Base-by-base conservation (phyloP, 2,329 filamentous ascomycete species). In the Orbilia blumenaviensis region DNA sequence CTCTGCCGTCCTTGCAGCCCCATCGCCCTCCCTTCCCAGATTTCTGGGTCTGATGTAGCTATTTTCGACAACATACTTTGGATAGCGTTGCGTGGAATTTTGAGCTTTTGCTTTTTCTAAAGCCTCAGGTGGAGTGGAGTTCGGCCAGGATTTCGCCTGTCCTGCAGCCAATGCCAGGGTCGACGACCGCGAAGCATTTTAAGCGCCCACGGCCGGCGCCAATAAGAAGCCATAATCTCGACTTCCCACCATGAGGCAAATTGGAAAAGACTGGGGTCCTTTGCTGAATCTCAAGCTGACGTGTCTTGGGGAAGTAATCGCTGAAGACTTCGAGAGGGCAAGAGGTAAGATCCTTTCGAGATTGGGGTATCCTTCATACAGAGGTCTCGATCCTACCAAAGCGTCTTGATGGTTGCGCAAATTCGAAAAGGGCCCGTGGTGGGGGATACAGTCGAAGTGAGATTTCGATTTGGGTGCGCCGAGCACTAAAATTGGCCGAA, bases 171-270 rank as follows among this genome's bases (percentile, higher is more conserved):
- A 63, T 76, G 72, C 58, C 56, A 54, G 62, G 64, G 64, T 36
- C 58, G 38, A 76, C 63, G 56, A 69, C 64, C 64, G 64, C 64
- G 72, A 69, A 66, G 64, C 48, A 66, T 64, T 76, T 62, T 76
- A 76, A 76, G 72, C 72, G 72, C 72, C 72, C 72, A 69, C 72
- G 58, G 58, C 64, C 63, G 64, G 72, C 72, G 72, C 72, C 72
- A 76, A 76, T 76, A 50, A 64, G 64, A 69, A 69, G 72, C 64
- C 64, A 69, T 42, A 69, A 54, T 76, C 72, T 69, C 36, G 64
- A 69, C 58, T 41, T 76, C 58, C 34, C 54, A 52, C 42, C 41
- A 42, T 68, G 64, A 69, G 72, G 72, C 72, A 68, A 76, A 76
- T 69, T 76, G 21, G 42, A 34, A 58, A 23, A 48, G 48, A 66